Conservation (phyloP, 83 land plant genomes). For the Diphasiastrum complanatum region DNA sequence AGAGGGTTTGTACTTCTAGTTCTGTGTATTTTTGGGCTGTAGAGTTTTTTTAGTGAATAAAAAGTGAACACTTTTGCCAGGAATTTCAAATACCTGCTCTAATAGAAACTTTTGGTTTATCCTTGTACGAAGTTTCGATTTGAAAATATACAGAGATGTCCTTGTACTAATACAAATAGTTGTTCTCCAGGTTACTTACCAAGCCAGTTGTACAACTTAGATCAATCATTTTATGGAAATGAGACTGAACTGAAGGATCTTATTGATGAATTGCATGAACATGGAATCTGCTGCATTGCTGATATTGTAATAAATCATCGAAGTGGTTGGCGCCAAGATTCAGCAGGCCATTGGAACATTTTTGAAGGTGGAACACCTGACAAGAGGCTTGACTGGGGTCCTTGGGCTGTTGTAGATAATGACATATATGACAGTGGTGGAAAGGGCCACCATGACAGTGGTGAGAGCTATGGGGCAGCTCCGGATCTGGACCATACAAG, state of each 20-base stretch:
- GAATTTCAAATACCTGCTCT: not conserved
- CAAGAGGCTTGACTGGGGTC: slow-evolving; percentile 55
- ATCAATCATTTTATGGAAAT: slow-evolving; percentile 34
- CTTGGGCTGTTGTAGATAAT: slow-evolving; percentile 34
- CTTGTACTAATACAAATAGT: not conserved
- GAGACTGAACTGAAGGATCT: slow-evolving; percentile 23
- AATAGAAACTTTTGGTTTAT: not conserved
- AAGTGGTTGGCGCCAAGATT: slow-evolving; percentile 44
- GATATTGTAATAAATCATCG: slow-evolving; percentile 57
- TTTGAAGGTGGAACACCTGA: slow-evolving; percentile 56
- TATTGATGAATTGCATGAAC: slow-evolving; percentile 22
- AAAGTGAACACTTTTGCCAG: too few relatives aligned
- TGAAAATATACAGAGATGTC: not conserved
- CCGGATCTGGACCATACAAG: slow-evolving; percentile 71
- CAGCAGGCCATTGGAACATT: slow-evolving; percentile 44
- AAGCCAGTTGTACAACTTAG: slow-evolving; percentile 25
- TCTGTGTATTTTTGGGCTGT: too few relatives aligned
- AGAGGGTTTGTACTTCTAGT: too few relatives aligned
- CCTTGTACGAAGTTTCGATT: too few relatives aligned
- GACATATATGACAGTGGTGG: slow-evolving; percentile 37
- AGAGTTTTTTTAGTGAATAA: too few relatives aligned
- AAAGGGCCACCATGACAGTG: slow-evolving; percentile 43
- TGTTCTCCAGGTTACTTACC: slow-evolving; percentile 35
- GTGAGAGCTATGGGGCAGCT: slow-evolving; percentile 43
- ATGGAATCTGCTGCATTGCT: slow-evolving; percentile 29